Evolutionary conservation across 2,329 filamentous ascomycete genomes (phyloP).

Genomic region (Chrysoporthe deuterocubensis): DNA sequence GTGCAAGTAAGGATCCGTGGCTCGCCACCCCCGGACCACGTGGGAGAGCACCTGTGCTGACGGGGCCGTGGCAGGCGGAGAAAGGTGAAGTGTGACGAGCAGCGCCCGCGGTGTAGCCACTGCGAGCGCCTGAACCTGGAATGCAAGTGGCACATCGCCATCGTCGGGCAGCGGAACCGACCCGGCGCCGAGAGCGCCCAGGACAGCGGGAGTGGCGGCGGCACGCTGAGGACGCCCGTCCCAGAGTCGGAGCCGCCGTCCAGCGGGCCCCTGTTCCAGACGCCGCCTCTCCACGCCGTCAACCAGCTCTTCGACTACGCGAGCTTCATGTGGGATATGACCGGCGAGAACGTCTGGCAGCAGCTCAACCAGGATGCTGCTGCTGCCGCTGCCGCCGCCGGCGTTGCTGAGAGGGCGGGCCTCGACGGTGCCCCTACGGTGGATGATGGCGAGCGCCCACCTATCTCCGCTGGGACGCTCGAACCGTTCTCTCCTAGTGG

Average conservation of each 20-base stretch:
- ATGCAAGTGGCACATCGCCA: conserved; percentile 51
- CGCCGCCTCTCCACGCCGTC: conserved; percentile 35
- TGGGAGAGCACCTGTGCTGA: neutral
- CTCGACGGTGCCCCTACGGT: neutral
- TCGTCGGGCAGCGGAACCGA: conserved; percentile 9
- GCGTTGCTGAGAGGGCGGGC: neutral
- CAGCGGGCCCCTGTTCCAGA: conserved; percentile 19
- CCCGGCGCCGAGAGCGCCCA: conserved; percentile 13
- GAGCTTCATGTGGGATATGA: conserved; percentile 52
- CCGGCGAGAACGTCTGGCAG: conserved; percentile 39
- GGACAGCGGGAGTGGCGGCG: conserved; percentile 14
- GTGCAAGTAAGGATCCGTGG: conserved; percentile 44
- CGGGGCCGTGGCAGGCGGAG: conserved; percentile 44
- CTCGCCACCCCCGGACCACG: no score
- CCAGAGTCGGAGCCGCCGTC: conserved; percentile 16
- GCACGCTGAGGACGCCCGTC: conserved; percentile 19
- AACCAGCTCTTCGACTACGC: conserved; percentile 52
- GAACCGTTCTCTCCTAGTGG: neutral
- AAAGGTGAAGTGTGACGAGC: conserved; percentile 60
- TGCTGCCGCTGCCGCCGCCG: neutral
- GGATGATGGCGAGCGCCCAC: neutral
- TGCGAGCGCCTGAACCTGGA: conserved; percentile 58
- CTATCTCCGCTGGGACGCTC: neutral
- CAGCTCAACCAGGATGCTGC: conserved; percentile 32
- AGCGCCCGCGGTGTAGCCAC: conserved; percentile 55